Evolutionary conservation across 441 rosid genomes (phyloP).

Genomic region (Dalechampia spathulata): DNA sequence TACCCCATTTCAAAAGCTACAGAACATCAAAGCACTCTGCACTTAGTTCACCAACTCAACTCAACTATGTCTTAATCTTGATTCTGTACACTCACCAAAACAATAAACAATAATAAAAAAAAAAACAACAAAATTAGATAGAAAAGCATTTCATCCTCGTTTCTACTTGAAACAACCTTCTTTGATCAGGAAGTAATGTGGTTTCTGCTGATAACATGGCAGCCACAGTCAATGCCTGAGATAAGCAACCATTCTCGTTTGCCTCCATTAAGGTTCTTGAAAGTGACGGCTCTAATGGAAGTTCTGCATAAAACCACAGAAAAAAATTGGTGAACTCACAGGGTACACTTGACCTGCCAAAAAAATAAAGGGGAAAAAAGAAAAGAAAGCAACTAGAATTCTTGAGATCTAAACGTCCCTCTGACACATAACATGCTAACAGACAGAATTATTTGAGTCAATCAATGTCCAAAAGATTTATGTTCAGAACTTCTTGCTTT

Average conservation of each 20-base stretch:
- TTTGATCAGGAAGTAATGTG: constrained; percentile 55
- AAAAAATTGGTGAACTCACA: constrained; percentile 11
- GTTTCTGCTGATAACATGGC: constrained; percentile 97
- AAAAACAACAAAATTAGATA: not conserved
- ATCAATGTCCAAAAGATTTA: not conserved
- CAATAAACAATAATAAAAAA: no score
- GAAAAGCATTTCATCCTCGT: not conserved
- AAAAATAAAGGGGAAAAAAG: not conserved
- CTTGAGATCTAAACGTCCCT: no score
- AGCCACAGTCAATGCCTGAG: constrained; percentile 88
- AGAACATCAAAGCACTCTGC: not conserved
- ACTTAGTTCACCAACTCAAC: not conserved
- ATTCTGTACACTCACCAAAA: no score
- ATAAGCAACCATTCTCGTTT: constrained; percentile 70
- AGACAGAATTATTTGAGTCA: no score
- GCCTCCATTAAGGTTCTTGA: constrained; percentile 94
- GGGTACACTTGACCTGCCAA: not conserved
- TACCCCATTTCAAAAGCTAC: not conserved
- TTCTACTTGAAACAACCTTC: constrained; percentile 43
- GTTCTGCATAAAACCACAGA: constrained; percentile 47
- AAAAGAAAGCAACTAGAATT: no score
- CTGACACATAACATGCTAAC: no score
- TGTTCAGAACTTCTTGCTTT: not conserved
- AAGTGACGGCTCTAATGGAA: constrained; percentile 94
- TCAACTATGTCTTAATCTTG: no score